phyloP scores from a whole-genome alignment of 2,329 filamentous ascomycete species.

The Cytospora schulzeri region DNA sequence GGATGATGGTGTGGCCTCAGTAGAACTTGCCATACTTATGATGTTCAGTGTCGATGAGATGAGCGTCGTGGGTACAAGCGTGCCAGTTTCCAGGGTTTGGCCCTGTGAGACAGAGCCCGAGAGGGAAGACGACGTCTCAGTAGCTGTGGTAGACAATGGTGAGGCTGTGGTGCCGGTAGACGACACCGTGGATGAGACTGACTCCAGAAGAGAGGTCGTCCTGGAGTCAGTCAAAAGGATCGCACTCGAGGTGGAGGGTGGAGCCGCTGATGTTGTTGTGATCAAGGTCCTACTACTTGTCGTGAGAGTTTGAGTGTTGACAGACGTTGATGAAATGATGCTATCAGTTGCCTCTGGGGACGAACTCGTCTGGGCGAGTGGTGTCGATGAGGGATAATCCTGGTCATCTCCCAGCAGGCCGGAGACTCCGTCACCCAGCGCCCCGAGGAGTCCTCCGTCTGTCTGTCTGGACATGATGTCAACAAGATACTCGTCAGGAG shows the following conservation, averaged over 20 bases:
- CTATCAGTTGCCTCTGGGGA: constrained; percentile 8
- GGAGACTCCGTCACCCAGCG: constrained; percentile 8
- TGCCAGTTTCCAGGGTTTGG: not conserved
- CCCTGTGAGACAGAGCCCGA: not conserved
- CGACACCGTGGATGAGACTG: constrained; percentile 21
- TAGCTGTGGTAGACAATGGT: not conserved
- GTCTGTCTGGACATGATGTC: constrained; percentile 10
- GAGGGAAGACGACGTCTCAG: not conserved
- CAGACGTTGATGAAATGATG: too few species aligned
- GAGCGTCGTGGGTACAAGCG: constrained; percentile 9
- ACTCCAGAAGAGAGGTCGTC: constrained; percentile 23
- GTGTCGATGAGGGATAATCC: not conserved
- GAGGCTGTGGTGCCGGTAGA: constrained; percentile 14
- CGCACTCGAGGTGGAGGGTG: too few species aligned
- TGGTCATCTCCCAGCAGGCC: constrained; percentile 20
- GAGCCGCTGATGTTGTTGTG: too few species aligned
- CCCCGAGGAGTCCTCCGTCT: constrained; percentile 13
- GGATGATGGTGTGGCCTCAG: not conserved
- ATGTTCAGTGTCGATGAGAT: too few species aligned
- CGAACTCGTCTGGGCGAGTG: not conserved
- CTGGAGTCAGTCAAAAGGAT: too few species aligned
- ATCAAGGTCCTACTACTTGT: not conserved
- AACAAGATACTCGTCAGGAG: constrained; percentile 6
- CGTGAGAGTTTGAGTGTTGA: too few species aligned
- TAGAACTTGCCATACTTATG: too few species aligned